phyloP scores from a whole-genome alignment of 495 filamentous ascomycete genomes.

The Penicillium tannophilum region DNA sequence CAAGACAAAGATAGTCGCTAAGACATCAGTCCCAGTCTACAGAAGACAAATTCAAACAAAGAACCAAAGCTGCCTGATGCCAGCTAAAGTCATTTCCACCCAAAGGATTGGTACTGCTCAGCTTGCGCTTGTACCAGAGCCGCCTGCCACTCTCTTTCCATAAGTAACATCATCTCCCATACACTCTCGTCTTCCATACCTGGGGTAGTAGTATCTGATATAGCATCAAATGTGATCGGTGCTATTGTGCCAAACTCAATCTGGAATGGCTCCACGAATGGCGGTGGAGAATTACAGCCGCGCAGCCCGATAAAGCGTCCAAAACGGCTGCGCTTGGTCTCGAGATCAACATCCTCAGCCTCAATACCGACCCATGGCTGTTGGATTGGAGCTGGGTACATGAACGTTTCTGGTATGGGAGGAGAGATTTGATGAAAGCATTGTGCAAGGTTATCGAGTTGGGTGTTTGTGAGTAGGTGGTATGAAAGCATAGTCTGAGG shows the following conservation, averaged over 20 bases:
- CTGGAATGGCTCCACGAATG: not conserved
- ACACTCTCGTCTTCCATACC: not conserved
- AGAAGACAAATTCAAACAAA: not conserved
- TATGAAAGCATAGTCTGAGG: slow-evolving; percentile 67
- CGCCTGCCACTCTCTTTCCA: slow-evolving; percentile 35
- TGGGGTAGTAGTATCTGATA: not conserved
- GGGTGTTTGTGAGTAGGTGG: slow-evolving; percentile 69
- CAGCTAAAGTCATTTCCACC: not conserved
- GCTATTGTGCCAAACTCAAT: not conserved
- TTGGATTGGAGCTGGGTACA: slow-evolving; percentile 64
- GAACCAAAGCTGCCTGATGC: too few relatives aligned
- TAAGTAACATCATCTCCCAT: slow-evolving; percentile 17
- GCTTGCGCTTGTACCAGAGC: slow-evolving; percentile 31
- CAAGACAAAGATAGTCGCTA: slow-evolving; percentile 1
- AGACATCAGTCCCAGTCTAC: not conserved
- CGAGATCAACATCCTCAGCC: slow-evolving; percentile 39
- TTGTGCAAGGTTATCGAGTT: slow-evolving; percentile 71
- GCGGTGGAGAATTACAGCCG: slow-evolving; percentile 57
- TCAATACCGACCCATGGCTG: slow-evolving; percentile 37
- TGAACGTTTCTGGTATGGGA: slow-evolving; percentile 48
- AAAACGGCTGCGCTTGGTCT: slow-evolving; percentile 62
- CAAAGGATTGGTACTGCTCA: slow-evolving; percentile 11
- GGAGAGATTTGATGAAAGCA: slow-evolving; percentile 74
- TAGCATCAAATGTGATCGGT: not conserved
- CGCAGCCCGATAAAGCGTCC: slow-evolving; percentile 69